Evolutionary conservation across 306 rosid species (phyloP).

Genomic region (Quercus alba): DNA sequence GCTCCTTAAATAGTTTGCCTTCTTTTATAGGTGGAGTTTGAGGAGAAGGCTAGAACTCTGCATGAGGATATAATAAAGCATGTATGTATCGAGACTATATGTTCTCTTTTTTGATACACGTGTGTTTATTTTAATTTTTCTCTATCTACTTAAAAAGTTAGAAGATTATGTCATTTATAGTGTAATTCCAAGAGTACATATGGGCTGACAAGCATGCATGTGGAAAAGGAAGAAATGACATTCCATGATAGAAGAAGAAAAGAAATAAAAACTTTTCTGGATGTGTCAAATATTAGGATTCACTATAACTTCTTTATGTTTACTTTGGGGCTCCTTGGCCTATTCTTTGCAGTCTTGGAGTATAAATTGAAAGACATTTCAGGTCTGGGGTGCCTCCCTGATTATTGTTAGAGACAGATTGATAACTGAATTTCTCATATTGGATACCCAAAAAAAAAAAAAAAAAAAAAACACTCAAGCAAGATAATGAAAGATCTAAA

Average conservation of each 20-base stretch:
- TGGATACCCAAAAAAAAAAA: not conserved
- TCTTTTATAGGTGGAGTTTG: slow-evolving; percentile 64
- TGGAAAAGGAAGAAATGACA: not conserved
- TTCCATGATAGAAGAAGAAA: not conserved
- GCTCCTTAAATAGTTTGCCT: not conserved
- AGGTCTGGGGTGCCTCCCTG: not conserved
- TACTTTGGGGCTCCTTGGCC: not conserved
- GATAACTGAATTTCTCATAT: slow-evolving; percentile 1
- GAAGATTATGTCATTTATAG: not conserved
- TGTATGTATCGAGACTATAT: slow-evolving; percentile 38
- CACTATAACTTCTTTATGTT: not conserved
- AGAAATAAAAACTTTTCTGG: not conserved
- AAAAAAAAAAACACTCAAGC: not conserved
- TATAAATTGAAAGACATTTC: not conserved
- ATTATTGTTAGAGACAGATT: slow-evolving; percentile 8
- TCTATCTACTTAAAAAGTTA: not conserved
- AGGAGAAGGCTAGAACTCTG: slow-evolving; percentile 66
- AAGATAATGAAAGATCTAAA: not conserved
- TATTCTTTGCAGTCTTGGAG: not conserved
- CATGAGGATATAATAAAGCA: slow-evolving; percentile 69
- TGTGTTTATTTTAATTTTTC: not conserved
- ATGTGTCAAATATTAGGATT: not conserved
- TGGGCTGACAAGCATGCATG: not conserved
- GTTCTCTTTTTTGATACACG: not conserved
- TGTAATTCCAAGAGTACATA: not conserved